Conservation (phyloP, 768 basidiomycete species). For the Pleurotus platypus region DNA sequence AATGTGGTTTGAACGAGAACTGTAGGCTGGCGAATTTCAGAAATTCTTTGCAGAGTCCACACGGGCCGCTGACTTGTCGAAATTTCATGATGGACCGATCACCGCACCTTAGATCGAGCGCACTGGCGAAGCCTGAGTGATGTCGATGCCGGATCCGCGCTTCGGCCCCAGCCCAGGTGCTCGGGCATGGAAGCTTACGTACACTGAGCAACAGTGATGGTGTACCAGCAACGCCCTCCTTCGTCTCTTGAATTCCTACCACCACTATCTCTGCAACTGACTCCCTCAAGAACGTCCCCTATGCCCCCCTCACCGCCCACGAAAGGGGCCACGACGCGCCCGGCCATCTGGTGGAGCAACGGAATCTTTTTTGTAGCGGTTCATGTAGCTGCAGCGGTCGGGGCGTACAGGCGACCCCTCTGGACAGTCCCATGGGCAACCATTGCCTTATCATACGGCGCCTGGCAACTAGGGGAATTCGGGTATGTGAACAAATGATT, state of each 20-base stretch:
- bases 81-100: not conserved
- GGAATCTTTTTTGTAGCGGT: conserved; percentile 50
- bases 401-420: conserved; percentile 48
- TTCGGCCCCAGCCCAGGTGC: not conserved
- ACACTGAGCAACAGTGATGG: too few relatives aligned
- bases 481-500: conserved; percentile 40
- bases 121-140: too few relatives aligned
- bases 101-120: too few relatives aligned
- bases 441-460: conserved; percentile 46
- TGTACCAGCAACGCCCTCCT: not conserved
- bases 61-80: not conserved
- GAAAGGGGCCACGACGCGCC: conserved; percentile 6
- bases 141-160: too few relatives aligned
- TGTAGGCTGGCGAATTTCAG: not conserved
- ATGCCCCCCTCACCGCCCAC: not conserved
- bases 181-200: not conserved
- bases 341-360: conserved; percentile 63
- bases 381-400: conserved; percentile 55
- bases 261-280: not conserved
- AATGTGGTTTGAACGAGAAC: conserved; percentile 10
- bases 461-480: conserved; percentile 71
- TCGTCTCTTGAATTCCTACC: not conserved
- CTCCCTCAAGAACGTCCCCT: not conserved
- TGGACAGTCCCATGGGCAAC: conserved; percentile 39
- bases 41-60: too few relatives aligned